phyloP scores from a whole-genome alignment of 2,329 filamentous ascomycete species.

The Samsoniella hepiali region DNA sequence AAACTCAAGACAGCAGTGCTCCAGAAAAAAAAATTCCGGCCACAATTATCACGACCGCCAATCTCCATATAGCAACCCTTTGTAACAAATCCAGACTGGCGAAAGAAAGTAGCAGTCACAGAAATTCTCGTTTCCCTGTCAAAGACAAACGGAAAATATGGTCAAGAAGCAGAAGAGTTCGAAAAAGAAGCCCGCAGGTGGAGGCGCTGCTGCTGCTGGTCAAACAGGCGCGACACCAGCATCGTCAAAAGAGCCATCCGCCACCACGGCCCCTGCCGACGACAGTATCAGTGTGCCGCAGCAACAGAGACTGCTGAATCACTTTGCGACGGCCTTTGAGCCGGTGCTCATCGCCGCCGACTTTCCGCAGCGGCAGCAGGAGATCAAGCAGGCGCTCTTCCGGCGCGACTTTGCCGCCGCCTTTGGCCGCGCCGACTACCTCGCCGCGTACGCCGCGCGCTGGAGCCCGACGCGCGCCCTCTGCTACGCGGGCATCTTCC shows the following conservation, averaged over 20 bases:
- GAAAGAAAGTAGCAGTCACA: neutral
- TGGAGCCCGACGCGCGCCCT: constrained; percentile 88
- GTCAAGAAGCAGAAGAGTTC: neutral
- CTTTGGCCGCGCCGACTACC: constrained; percentile 67
- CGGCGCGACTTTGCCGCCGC: constrained; percentile 79
- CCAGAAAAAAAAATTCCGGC: neutral
- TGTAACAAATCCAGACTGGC: neutral
- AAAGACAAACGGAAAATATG: neutral
- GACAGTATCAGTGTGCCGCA: neutral
- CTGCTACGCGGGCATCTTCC: constrained; percentile 66
- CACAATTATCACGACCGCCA: neutral
- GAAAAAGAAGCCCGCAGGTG: neutral
- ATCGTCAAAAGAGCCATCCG: neutral
- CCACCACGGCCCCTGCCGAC: neutral
- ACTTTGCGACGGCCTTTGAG: constrained; percentile 53
- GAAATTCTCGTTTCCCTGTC: too few species aligned
- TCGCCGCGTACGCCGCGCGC: constrained; percentile 80
- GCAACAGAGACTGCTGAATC: constrained; percentile 69
- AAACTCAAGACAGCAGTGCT: neutral
- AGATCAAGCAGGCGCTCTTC: constrained; percentile 82
- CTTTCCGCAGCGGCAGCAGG: constrained; percentile 64
- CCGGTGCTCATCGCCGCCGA: constrained; percentile 54
- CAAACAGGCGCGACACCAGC: neutral
- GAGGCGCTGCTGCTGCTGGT: neutral
- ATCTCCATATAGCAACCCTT: neutral